These are phyloP conservation scores for Pugionium cornutum DNA, from an alignment of 345 rosid species.

Conservation along the genomic window DNA sequence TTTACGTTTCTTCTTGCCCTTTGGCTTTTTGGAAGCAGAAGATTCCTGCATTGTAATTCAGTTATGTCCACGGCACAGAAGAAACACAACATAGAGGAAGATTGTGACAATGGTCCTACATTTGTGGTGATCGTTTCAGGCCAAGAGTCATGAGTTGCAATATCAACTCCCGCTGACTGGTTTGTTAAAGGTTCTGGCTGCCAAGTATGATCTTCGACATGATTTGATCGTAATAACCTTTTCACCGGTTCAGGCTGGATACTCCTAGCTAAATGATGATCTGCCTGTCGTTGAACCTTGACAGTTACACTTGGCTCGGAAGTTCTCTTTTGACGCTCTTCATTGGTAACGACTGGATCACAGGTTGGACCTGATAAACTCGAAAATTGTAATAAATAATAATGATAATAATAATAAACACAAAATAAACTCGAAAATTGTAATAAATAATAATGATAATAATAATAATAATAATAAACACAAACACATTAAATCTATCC, in stretches of 20 bases:
- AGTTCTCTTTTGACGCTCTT: conserved; percentile 51
- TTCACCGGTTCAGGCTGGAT: conserved; percentile 42
- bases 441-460: conserved; percentile 54
- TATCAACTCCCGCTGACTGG: conserved; percentile 50
- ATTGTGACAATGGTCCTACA: conserved; percentile 50
- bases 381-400: conserved; percentile 57
- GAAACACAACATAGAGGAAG: conserved; percentile 22
- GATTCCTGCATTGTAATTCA: conserved; percentile 62
- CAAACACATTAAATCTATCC: conserved; percentile 19
- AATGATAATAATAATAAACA: too few relatives aligned
- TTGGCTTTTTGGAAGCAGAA: conserved; percentile 61
- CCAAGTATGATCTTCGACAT: conserved; percentile 33
- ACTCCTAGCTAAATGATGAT: conserved; percentile 38
- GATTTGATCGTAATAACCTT: conserved; percentile 33
- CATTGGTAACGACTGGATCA: conserved; percentile 51
- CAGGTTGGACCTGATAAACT: conserved; percentile 70
- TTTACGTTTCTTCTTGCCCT: conserved; percentile 68
- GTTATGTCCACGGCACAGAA: conserved; percentile 29
- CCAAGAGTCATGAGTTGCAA: conserved; percentile 45
- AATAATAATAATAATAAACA: conserved; percentile 38
- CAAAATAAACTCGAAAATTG: conserved; percentile 63
- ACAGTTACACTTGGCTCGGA: conserved; percentile 48
- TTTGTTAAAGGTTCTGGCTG: conserved; percentile 28
- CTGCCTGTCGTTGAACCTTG: conserved; percentile 40
- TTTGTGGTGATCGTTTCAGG: conserved; percentile 42